A percentile compares a stretch with the other conserved stretches of the same genome.
Evolutionary conservation across 1,139 yeast genomes (phyloP).

Genomic region (Geotrichum histeridarum): DNA sequence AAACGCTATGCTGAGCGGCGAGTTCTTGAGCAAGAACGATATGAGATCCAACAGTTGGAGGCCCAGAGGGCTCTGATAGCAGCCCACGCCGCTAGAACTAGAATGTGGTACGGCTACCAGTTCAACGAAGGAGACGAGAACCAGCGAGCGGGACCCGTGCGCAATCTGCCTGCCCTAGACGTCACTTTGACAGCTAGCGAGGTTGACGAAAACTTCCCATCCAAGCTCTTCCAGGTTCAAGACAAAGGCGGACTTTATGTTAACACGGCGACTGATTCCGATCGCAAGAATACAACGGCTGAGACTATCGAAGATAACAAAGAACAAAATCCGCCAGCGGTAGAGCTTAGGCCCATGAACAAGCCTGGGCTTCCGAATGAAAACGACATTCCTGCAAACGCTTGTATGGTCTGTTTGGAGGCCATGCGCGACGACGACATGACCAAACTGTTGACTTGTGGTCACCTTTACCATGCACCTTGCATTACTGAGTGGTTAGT

Average conservation of each 20-base stretch:
- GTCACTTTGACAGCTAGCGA: slow-evolving; percentile 4
- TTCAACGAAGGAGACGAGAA: not conserved
- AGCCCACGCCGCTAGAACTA: not conserved
- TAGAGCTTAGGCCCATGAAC: not conserved
- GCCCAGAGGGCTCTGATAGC: not conserved
- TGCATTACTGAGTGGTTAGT: slow-evolving; percentile 16
- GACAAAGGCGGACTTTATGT: not conserved
- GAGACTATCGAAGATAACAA: not conserved
- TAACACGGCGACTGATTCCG: not conserved
- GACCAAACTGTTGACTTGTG: slow-evolving; percentile 10
- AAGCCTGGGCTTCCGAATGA: not conserved
- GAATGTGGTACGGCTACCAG: slow-evolving; percentile 15
- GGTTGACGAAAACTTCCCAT: slow-evolving; percentile 13
- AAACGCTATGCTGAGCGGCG: slow-evolving; percentile 10
- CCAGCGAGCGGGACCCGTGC: not conserved
- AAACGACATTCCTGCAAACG: slow-evolving; percentile 9
- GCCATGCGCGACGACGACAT: slow-evolving; percentile 1
- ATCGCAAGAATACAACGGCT: not conserved
- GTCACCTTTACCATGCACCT: slow-evolving; percentile 11
- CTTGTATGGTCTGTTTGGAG: slow-evolving; percentile 13
- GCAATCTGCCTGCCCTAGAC: slow-evolving; percentile 1
- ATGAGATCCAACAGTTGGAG: not conserved
- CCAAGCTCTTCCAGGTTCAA: not conserved
- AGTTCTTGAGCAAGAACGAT: not conserved
- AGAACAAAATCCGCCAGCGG: not conserved